phyloP scores from a whole-genome alignment of 73 alveolate species.

The Durusdinium trenchii region DNA sequence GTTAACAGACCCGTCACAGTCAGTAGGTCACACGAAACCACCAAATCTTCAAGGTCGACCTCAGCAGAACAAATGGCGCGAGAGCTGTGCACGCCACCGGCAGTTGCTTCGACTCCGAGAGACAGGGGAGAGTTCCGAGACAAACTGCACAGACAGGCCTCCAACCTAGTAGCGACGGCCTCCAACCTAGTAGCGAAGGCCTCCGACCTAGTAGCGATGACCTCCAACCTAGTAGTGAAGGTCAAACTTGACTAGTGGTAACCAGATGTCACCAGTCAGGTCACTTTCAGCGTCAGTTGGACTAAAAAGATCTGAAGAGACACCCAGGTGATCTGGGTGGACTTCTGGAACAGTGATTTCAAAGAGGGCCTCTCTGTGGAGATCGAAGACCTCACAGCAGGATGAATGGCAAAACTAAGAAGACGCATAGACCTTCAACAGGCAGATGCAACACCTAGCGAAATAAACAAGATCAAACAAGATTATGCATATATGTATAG shows the following conservation, averaged over 20 bases:
- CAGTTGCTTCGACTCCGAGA: background rate
- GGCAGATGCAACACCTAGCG: too few relatives aligned
- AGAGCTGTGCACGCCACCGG: constrained; percentile 82
- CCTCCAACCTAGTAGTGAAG: background rate
- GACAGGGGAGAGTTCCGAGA: background rate
- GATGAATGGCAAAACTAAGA: background rate
- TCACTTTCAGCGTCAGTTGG: background rate
- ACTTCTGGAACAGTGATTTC: constrained; percentile 54
- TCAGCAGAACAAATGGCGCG: constrained; percentile 89
- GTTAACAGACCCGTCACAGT: too few relatives aligned
- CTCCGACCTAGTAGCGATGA: background rate
- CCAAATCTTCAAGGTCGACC: background rate
- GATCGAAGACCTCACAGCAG: constrained; percentile 88
- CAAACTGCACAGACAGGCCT: too few relatives aligned
- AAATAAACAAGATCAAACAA: too few relatives aligned
- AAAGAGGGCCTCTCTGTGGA: constrained; percentile 53
- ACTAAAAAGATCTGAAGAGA: background rate
- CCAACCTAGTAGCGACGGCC: background rate
- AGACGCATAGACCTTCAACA: too few relatives aligned
- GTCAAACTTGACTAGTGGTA: background rate
- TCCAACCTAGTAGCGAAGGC: background rate
- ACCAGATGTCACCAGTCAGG: background rate
- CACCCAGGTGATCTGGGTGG: constrained; percentile 64
- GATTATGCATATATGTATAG: too few relatives aligned
- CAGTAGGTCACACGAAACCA: too few relatives aligned